phyloP scores from a whole-genome alignment of 305 asterid genomes.

The Fraxinus sp. region DNA sequence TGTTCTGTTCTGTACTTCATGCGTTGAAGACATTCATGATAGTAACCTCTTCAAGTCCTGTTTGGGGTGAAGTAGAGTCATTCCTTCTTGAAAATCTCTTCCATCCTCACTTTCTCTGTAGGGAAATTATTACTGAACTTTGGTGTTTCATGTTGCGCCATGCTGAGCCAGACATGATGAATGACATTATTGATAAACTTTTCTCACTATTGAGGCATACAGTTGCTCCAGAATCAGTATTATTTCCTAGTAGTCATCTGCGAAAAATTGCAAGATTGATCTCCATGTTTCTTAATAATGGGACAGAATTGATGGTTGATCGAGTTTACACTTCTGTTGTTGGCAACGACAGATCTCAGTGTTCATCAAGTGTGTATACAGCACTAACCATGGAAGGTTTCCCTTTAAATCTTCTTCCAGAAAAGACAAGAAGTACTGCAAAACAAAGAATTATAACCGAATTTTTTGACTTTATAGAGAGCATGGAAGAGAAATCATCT shows the following conservation, averaged over 20 bases:
- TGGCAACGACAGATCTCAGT: slow-evolving; percentile 42
- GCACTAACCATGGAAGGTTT: slow-evolving; percentile 88
- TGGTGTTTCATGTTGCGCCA: slow-evolving; percentile 83
- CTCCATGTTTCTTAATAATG: slow-evolving; percentile 50
- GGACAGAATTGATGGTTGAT: slow-evolving; percentile 65
- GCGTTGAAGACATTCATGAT: slow-evolving; percentile 80
- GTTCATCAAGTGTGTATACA: slow-evolving; percentile 39
- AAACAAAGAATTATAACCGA: slow-evolving; percentile 61
- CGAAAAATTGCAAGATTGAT: slow-evolving; percentile 70
- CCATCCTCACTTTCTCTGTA: slow-evolving; percentile 85
- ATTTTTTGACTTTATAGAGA: slow-evolving; percentile 65
- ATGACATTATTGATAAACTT: slow-evolving; percentile 52
- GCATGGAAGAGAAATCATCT: slow-evolving; percentile 39
- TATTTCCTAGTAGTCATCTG: slow-evolving; percentile 52
- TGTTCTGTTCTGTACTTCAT: slow-evolving; percentile 51
- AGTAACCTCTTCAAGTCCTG: slow-evolving; percentile 57
- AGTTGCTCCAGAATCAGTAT: slow-evolving; percentile 46
- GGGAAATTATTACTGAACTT: slow-evolving; percentile 76
- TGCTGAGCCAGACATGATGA: slow-evolving; percentile 53
- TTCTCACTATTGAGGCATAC: slow-evolving; percentile 54
- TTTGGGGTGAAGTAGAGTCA: slow-evolving; percentile 68
- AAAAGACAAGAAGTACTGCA: slow-evolving; percentile 58
- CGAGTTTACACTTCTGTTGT: slow-evolving; percentile 53
- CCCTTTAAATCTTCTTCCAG: slow-evolving; percentile 69
- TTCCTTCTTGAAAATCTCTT: slow-evolving; percentile 72